phyloP scores from a whole-genome alignment of 1,139 yeast species.

The Sugiyamaella pinicola region DNA sequence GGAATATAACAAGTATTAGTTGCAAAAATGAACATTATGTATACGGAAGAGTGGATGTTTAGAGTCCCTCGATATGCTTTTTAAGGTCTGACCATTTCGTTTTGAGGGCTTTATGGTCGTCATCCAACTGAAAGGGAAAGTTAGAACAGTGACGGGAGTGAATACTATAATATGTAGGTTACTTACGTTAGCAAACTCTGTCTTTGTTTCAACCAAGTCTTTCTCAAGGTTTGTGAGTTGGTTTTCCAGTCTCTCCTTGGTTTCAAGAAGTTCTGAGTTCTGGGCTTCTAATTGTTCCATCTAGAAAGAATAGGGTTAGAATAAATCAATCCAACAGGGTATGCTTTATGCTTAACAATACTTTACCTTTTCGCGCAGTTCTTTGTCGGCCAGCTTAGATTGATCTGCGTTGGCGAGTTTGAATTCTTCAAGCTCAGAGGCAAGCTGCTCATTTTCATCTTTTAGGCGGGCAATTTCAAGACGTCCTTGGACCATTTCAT shows the following conservation, averaged over 20 bases:
- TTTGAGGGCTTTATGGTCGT: slow-evolving; percentile 34
- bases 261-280: slow-evolving; percentile 41
- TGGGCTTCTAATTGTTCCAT: slow-evolving; percentile 57
- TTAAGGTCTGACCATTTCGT: slow-evolving; percentile 37
- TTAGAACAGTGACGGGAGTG: slow-evolving; percentile 10
- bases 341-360: not conserved
- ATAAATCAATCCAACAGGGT: not conserved
- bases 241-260: slow-evolving; percentile 39
- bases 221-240: slow-evolving; percentile 41
- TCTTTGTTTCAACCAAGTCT: slow-evolving; percentile 39
- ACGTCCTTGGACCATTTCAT: slow-evolving; percentile 68
- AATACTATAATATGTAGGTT: not conserved
- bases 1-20: not conserved
- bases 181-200: slow-evolving; percentile 31
- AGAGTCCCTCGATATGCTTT: slow-evolving; percentile 41
- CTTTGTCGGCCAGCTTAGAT: slow-evolving; percentile 25
- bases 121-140: slow-evolving; percentile 29
- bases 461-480: slow-evolving; percentile 64
- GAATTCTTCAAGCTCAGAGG: slow-evolving; percentile 55
- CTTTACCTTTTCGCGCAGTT: slow-evolving; percentile 26
- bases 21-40: too few relatives aligned
- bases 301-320: slow-evolving; percentile 49
- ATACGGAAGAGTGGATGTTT: not conserved
- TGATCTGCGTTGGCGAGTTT: slow-evolving; percentile 38
- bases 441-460: slow-evolving; percentile 63